Conservation (phyloP, 2,329 filamentous ascomycete genomes). For the Xylaria sp. region DNA sequence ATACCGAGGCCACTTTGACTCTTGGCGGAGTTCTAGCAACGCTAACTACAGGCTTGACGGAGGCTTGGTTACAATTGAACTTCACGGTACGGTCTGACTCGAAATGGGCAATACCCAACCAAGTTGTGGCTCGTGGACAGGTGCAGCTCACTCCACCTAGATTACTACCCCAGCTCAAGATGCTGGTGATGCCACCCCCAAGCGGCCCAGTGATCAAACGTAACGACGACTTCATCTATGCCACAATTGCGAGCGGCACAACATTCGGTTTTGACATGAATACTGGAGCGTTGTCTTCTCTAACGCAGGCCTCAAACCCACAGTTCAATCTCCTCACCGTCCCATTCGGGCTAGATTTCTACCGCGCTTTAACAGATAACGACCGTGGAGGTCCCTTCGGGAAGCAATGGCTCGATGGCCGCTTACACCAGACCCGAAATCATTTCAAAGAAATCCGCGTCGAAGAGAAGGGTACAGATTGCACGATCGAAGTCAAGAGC, state of each 20-base stretch:
- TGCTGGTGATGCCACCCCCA: slow-evolving; percentile 26
- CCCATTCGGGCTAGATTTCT: slow-evolving; percentile 65
- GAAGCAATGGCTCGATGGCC: slow-evolving; percentile 64
- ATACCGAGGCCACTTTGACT: slow-evolving; percentile 52
- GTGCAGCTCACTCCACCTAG: slow-evolving; percentile 54
- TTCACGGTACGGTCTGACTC: slow-evolving; percentile 58
- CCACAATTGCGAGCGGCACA: slow-evolving; percentile 52
- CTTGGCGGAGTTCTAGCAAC: slow-evolving; percentile 49
- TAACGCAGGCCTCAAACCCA: slow-evolving; percentile 51
- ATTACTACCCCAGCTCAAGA: slow-evolving; percentile 48
- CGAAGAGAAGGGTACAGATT: slow-evolving; percentile 49
- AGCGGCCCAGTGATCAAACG: slow-evolving; percentile 43
- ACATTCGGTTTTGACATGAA: slow-evolving; percentile 59
- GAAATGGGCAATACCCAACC: slow-evolving; percentile 63
- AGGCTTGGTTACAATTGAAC: slow-evolving; percentile 61
- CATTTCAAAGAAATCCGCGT: slow-evolving; percentile 54
- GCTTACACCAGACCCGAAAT: slow-evolving; percentile 59
- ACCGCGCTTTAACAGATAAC: slow-evolving; percentile 74
- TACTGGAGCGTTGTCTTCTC: slow-evolving; percentile 56
- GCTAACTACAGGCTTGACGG: slow-evolving; percentile 45
- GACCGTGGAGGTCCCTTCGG: slow-evolving; percentile 67
- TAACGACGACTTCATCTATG: slow-evolving; percentile 48
- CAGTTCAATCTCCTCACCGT: slow-evolving; percentile 57
- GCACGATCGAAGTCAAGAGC: slow-evolving; percentile 59
- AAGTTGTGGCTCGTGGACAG: slow-evolving; percentile 64